Evolutionary conservation across 2,329 filamentous ascomycete species (phyloP), one percentile per base, ranked within the genome.

Genomic region (Fusarium annulatum): DNA sequence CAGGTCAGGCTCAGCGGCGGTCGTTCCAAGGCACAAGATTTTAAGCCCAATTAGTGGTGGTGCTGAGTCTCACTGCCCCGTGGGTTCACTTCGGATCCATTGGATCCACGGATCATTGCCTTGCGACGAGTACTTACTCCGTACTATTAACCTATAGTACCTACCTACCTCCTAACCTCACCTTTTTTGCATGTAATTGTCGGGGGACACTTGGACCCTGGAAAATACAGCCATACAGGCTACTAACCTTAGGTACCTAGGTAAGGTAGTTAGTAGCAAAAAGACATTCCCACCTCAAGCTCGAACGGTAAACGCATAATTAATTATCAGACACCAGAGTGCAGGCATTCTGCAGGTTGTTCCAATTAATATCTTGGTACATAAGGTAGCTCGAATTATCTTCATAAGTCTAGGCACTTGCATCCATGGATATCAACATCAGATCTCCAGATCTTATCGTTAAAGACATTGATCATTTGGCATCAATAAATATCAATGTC

Each of bases 81-180:
- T 74, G 71, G 67, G 59, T 73, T 68, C 71, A 71, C 71, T 74
- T 71, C 71, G 67, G 67, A 48, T 60, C 36, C 10, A 33, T 60
- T 41, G 46, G 41, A 39, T 46, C 42, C 21, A 30, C 26, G 39
- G 39, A 41, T 26, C 28, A 49, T 48, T 30, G 28, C 46, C 28
- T 49, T n/a, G 14, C 16, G 28, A 49, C 21, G 19, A 49, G 28
- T 49, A 28, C 46, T 26, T 30, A 33, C 46, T 16, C 12, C 23
- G 30, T 30, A 11, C 30, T 30, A 30, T 11, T 33, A 33, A 33
- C 30, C 30, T 11, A 33, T 28, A 28, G 30, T 33, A 33, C 30
- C 10, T 30, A 28, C 46, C 46, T 30, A 49, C 46, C 10, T 14
- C 23, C 16, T 45, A 36, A 18, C 12, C 19, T 49, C 19, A n/a